Evolutionary conservation across 192 early-diverging fungal genomes (phyloP), one percentile per base, ranked within the genome.

Genomic region (Spizellomyces punctatus): DNA sequence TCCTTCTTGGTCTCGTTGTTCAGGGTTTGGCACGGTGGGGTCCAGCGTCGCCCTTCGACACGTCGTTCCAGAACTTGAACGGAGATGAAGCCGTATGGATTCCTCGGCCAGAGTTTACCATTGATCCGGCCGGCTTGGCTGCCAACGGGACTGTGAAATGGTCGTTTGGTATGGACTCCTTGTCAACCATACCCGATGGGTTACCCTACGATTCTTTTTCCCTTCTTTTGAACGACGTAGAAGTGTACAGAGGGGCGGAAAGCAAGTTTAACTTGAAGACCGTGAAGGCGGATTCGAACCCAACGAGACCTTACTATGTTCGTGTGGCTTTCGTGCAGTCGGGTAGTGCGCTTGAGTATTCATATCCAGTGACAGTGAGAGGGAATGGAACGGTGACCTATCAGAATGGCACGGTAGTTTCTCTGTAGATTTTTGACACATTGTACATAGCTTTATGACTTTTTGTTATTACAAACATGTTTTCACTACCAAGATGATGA

Each of bases 21-120:
- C 76, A 73, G 45, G 78, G 78, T 10, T 55, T 79, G 1, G 42
- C 71, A 7, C 65, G 75, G 22, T 79, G 64, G 65, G 78, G 78
- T 8, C 68, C 72, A 17, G 78, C 73, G 5, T 68, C 64, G 0
- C 78, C 78, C 0, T 76, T 79, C 46, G 78, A 76, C 64, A 79
- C 78, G 6, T n/a, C 70, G 1, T 64, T 79, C 52, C 70, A 79
- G 66, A 74, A 74, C 57, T 17, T 41, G 12, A 41, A 19, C 43
- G 72, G 72, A 42, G 65, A 74, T 46, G 71, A 72, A 45, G 21
- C 27, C 6, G 56, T 60, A 10, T 58, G 55, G 12, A 49, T 67
- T 6, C 72, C 72, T 10, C 64, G 72, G 6, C 72, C 72, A 0
- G 36, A 41, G 0, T 67, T 74, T 21, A 56, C 55, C 50, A 59